These are phyloP conservation scores for Saprolegnia diclina DNA, from an alignment of 352 stramenopile species.

Conservation along the genomic window DNA sequence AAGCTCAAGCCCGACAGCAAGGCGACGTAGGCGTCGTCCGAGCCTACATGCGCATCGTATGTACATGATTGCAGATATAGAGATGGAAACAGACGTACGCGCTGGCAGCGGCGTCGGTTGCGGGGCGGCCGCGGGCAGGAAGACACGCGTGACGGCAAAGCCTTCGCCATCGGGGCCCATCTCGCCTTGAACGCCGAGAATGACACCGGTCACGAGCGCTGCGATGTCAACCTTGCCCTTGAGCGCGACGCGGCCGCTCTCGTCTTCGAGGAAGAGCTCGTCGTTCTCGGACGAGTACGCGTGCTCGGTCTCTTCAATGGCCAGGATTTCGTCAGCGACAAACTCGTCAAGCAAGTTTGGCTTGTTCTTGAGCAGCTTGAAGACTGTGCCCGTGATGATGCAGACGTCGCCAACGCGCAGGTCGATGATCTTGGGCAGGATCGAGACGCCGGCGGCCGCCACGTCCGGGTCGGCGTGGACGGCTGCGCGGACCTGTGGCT, in stretches of 20 bases:
- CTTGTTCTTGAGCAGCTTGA: constrained; percentile 72
- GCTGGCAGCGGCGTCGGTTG: constrained; percentile 40
- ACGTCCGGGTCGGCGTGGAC: constrained; percentile 34
- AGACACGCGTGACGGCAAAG: constrained; percentile 63
- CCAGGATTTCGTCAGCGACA: constrained; percentile 46
- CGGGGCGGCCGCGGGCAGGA: constrained; percentile 44
- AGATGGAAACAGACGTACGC: constrained; percentile 28
- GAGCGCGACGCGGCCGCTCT: constrained; percentile 79
- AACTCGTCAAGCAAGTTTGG: constrained; percentile 81
- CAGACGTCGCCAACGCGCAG: constrained; percentile 59
- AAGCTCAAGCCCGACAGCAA: constrained; percentile 53
- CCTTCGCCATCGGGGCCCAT: constrained; percentile 39
- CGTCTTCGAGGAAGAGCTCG: constrained; percentile 81
- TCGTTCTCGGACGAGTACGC: constrained; percentile 63
- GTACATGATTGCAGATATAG: neutral
- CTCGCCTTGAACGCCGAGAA: constrained; percentile 57
- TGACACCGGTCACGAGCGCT: constrained; percentile 63
- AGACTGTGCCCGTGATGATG: constrained; percentile 74
- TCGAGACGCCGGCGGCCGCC: constrained; percentile 26
- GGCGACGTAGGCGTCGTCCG: constrained; percentile 55
- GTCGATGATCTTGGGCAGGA: constrained; percentile 73
- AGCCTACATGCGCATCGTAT: constrained; percentile 1
- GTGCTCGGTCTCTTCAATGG: constrained; percentile 34
- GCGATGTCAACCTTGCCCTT: constrained; percentile 45
- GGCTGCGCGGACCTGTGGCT: constrained; percentile 44